Percentiles rank a stretch among this genome's conserved stretches.
Evolutionary conservation across 1,284 basidiomycete genomes (phyloP).

Genomic region (Schizophyllum commune): DNA sequence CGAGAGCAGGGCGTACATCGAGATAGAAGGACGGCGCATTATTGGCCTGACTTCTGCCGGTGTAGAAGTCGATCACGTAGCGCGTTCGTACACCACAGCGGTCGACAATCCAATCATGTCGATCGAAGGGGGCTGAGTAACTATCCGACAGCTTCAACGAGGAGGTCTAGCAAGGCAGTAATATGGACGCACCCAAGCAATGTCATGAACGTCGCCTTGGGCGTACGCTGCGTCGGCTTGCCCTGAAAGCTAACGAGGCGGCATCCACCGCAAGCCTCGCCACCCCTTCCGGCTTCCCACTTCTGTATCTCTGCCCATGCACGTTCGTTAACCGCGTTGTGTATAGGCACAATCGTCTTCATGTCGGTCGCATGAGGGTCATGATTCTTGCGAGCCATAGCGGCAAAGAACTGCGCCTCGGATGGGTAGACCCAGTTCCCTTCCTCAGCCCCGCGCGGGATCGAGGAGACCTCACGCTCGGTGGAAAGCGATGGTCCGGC

Average conservation of each 20-base stretch:
- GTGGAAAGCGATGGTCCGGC: constrained; percentile 34
- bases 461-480: constrained; percentile 81
- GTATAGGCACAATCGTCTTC: constrained; percentile 95
- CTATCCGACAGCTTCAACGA: constrained; percentile 30
- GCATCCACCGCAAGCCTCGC: constrained; percentile 76
- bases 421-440: constrained; percentile 98
- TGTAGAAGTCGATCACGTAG: constrained; percentile 99
- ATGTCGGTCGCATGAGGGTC: constrained; percentile 80
- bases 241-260: constrained; percentile 86
- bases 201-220: constrained; percentile 77
- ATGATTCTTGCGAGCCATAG: constrained; percentile 92
- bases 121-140: constrained; percentile 91
- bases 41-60: constrained; percentile 56
- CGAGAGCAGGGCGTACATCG: constrained; percentile 90
- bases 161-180: not conserved
- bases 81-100: constrained; percentile 83
- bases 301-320: constrained; percentile 88
- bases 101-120: constrained; percentile 97
- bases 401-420: constrained; percentile 92
- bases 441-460: constrained; percentile 59
- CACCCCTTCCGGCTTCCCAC: constrained; percentile 83
- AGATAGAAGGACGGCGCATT: constrained; percentile 78
- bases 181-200: constrained; percentile 70
- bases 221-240: constrained; percentile 64
- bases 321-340: constrained; percentile 98